These are phyloP conservation scores for Pseudogymnoascus verrucosus DNA, from an alignment of 2,329 filamentous ascomycete species.

Conservation along the genomic window DNA sequence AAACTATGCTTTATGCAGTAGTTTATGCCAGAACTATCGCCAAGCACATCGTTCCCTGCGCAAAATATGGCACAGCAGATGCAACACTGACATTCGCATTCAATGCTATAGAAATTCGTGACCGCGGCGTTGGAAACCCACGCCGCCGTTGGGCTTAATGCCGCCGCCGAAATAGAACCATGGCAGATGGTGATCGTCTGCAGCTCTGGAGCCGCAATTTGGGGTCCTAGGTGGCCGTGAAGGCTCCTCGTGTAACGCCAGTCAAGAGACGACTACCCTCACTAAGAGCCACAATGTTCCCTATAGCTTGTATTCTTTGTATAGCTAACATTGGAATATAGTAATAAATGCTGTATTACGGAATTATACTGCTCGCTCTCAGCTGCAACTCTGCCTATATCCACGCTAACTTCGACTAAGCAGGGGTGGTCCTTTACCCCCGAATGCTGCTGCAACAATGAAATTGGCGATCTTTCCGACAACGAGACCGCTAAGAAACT, in stretches of 20 bases:
- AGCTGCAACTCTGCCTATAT: neutral
- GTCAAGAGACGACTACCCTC: neutral
- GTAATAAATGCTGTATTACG: neutral
- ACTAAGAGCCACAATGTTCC: neutral
- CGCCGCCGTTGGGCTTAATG: neutral
- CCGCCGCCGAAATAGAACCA: neutral
- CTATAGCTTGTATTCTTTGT: neutral
- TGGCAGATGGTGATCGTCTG: neutral
- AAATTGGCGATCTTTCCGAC: slow-evolving; percentile 8
- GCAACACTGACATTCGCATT: neutral
- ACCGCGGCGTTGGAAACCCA: neutral
- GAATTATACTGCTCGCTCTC: neutral
- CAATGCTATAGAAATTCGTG: neutral
- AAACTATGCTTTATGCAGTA: neutral
- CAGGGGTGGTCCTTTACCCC: neutral
- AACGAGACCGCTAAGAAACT: neutral
- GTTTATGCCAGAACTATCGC: neutral
- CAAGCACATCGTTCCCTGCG: neutral
- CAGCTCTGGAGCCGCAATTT: neutral
- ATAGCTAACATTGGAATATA: neutral
- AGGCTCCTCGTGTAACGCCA: neutral
- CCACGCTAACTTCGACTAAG: neutral
- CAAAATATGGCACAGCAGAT: slow-evolving; percentile 1
- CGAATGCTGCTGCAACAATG: slow-evolving; percentile 6
- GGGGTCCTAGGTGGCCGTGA: neutral